These are phyloP conservation scores for Metarhizium rileyi DNA, from an alignment of 2,329 filamentous ascomycete genomes.

Conservation along the genomic window DNA sequence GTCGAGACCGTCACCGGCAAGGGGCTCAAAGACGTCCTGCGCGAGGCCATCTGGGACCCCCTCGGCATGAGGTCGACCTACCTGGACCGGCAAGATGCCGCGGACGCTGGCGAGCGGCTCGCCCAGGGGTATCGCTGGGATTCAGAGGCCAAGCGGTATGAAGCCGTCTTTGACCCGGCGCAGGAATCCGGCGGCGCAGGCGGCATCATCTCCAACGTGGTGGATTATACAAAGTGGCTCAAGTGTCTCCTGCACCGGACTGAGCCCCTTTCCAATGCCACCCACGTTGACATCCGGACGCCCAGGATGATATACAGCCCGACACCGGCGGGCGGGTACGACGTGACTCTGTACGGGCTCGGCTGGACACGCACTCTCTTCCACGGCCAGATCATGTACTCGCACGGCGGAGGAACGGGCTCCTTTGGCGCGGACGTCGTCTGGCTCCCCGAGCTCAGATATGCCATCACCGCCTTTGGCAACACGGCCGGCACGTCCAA, in stretches of 20 bases:
- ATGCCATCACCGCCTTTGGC: slow-evolving; percentile 19
- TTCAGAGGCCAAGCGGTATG: slow-evolving; percentile 13
- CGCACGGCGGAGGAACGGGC: slow-evolving; percentile 19
- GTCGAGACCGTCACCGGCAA: slow-evolving; percentile 30
- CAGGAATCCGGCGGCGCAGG: slow-evolving; percentile 30
- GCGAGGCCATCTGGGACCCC: slow-evolving; percentile 30
- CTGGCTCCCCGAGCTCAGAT: slow-evolving; percentile 22
- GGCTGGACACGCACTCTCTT: slow-evolving; percentile 19
- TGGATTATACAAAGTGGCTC: slow-evolving; percentile 44
- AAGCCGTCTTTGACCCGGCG: slow-evolving; percentile 16
- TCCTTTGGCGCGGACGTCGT: slow-evolving; percentile 18
- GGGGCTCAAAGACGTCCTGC: slow-evolving; percentile 29
- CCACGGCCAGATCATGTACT: slow-evolving; percentile 19
- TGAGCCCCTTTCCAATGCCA: slow-evolving; percentile 13
- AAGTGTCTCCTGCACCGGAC: slow-evolving; percentile 30
- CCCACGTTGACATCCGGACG: slow-evolving; percentile 20
- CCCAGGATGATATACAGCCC: slow-evolving; percentile 19
- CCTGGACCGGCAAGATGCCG: slow-evolving; percentile 18
- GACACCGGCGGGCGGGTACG: not conserved
- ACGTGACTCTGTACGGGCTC: slow-evolving; percentile 18
- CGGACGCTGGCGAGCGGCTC: slow-evolving; percentile 18
- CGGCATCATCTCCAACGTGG: slow-evolving; percentile 33
- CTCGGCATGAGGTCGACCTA: slow-evolving; percentile 36
- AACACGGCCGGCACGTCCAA: slow-evolving; percentile 35
- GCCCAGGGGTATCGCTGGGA: slow-evolving; percentile 34